These are phyloP conservation scores for Metschnikowia bowlesiae DNA, from an alignment of 805 yeast species.

Conservation along the genomic window DNA sequence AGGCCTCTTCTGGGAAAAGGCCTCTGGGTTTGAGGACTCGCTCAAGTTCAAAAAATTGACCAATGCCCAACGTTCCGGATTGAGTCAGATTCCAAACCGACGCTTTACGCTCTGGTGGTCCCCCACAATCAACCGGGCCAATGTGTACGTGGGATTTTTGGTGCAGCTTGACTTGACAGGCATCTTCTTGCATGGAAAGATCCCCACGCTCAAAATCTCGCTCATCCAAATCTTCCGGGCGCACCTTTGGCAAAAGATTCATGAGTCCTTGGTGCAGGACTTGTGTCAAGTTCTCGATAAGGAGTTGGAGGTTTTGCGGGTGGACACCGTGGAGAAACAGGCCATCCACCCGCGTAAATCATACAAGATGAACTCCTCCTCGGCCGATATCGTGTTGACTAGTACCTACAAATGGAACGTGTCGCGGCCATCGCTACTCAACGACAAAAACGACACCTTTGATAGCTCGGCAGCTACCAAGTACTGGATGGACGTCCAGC, in stretches of 20 bases:
- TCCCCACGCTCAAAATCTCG: conserved; percentile 94
- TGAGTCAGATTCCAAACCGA: conserved; percentile 95
- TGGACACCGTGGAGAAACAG: conserved; percentile 83
- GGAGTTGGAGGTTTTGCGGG: conserved; percentile 75
- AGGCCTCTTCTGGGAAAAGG: conserved; percentile 97
- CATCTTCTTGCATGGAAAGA: conserved; percentile 94
- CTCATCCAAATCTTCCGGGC: conserved; percentile 95
- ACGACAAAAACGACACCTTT: conserved; percentile 63
- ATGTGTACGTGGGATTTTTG: conserved; percentile 94
- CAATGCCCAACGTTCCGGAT: conserved; percentile 95
- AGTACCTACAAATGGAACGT: conserved; percentile 81
- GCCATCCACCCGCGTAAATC: conserved; percentile 96
- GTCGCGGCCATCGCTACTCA: conserved; percentile 72
- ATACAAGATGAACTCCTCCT: conserved; percentile 92
- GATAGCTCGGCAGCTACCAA: conserved; percentile 59
- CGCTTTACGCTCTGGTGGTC: conserved; percentile 99
- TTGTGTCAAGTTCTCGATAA: conserved; percentile 87
- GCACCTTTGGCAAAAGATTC: conserved; percentile 98
- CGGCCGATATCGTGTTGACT: conserved; percentile 81
- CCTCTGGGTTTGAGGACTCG: conserved; percentile 95
- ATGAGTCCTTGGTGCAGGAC: conserved; percentile 91
- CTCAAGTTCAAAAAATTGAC: conserved; percentile 92
- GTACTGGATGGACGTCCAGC: conserved; percentile 93
- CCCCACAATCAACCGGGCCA: conserved; percentile 96
- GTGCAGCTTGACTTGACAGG: conserved; percentile 97